Evolutionary conservation across 2,329 filamentous ascomycete genomes (phyloP).

Genomic region (Fusarium abutilonis): DNA sequence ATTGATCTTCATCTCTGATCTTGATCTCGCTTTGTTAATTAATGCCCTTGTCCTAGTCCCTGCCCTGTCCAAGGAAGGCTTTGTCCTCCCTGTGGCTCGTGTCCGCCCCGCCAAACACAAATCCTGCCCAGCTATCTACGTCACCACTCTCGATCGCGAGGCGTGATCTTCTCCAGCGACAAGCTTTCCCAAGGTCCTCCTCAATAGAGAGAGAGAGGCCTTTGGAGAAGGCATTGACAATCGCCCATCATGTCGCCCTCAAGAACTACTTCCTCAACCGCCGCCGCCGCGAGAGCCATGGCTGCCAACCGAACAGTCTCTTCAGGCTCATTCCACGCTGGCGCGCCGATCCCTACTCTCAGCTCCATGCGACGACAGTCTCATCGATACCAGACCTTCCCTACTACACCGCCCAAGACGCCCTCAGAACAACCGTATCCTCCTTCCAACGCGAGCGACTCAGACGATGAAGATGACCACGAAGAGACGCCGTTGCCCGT

Average conservation of each 20-base stretch:
- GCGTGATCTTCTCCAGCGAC: slow-evolving; percentile 14
- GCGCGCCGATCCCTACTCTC: slow-evolving; percentile 58
- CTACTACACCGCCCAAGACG: slow-evolving; percentile 75
- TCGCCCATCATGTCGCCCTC: slow-evolving; percentile 36
- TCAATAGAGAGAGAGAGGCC: neutral
- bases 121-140: slow-evolving; percentile 21
- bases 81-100: slow-evolving; percentile 35
- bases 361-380: slow-evolving; percentile 52
- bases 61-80: slow-evolving; percentile 17
- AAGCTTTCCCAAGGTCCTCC: slow-evolving; percentile 13
- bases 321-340: slow-evolving; percentile 63
- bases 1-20: too few relatives aligned
- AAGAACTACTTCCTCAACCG: slow-evolving; percentile 17
- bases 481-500: slow-evolving; percentile 80
- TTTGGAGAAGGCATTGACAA: neutral
- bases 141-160: slow-evolving; percentile 28
- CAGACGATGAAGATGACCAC: slow-evolving; percentile 49
- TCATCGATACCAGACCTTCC: slow-evolving; percentile 83
- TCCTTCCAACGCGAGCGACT: slow-evolving; percentile 42
- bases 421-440: slow-evolving; percentile 62
- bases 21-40: neutral
- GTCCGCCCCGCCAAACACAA: slow-evolving; percentile 35
- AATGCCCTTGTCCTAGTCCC: slow-evolving; percentile 15
- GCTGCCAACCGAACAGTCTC: slow-evolving; percentile 45
- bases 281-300: slow-evolving; percentile 17